A percentile compares a stretch with the other conserved stretches of the same genome.
Evolutionary conservation across 2,329 filamentous ascomycete species (phyloP).

Genomic region (Fusarium robinianum): DNA sequence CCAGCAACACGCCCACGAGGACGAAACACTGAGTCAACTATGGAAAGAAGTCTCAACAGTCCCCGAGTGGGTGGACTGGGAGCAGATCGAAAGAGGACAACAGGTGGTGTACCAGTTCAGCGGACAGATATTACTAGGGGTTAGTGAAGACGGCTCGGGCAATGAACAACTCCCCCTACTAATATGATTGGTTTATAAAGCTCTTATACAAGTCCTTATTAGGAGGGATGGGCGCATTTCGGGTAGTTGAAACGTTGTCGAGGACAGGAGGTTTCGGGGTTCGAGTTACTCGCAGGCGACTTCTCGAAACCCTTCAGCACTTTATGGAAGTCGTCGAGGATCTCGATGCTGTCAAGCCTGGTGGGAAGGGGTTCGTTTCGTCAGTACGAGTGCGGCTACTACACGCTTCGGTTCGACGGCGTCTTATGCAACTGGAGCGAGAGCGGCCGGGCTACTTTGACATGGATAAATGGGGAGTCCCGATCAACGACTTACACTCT

Average conservation of each 20-base stretch:
- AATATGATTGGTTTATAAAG: slow-evolving; percentile 21
- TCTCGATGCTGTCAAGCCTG: slow-evolving; percentile 67
- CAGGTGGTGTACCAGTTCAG: slow-evolving; percentile 79
- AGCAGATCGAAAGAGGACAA: slow-evolving; percentile 73
- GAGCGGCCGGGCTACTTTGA: slow-evolving; percentile 64
- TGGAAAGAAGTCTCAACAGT: slow-evolving; percentile 70
- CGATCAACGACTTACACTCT: slow-evolving; percentile 76
- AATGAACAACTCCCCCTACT: too few relatives aligned
- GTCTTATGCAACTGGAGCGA: slow-evolving; percentile 61
- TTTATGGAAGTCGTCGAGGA: slow-evolving; percentile 72
- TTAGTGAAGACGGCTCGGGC: slow-evolving; percentile 34
- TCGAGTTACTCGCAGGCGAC: slow-evolving; percentile 66
- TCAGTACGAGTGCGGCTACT: slow-evolving; percentile 67
- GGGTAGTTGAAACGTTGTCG: slow-evolving; percentile 74
- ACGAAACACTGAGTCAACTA: slow-evolving; percentile 59
- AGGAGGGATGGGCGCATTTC: slow-evolving; percentile 72
- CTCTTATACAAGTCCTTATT: slow-evolving; percentile 68
- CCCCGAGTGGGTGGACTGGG: slow-evolving; percentile 79
- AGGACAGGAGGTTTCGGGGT: slow-evolving; percentile 75
- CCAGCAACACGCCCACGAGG: slow-evolving; percentile 57
- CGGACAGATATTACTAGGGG: slow-evolving; percentile 65
- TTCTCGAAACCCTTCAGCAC: slow-evolving; percentile 74
- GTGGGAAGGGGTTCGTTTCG: slow-evolving; percentile 62
- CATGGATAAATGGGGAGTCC: slow-evolving; percentile 60
- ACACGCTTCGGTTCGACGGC: slow-evolving; percentile 65